Evolutionary conservation across 208 protist genomes (phyloP), one percentile per base, ranked within the genome.

Genomic region (Phytomonas sp.): DNA sequence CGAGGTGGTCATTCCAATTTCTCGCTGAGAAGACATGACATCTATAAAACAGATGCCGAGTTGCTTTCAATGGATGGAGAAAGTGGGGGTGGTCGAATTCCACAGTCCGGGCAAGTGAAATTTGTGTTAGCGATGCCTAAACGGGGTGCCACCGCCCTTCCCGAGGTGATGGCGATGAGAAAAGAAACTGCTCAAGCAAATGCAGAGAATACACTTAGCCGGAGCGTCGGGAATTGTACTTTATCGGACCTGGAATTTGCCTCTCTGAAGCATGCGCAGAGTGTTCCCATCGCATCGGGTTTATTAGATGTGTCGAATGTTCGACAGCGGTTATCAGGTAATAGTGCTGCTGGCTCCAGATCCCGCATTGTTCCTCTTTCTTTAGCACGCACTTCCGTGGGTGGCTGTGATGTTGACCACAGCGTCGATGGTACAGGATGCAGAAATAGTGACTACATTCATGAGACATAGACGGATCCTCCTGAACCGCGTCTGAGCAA

Each of bases 41-140:
- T 26, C 46, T 56, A 26, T 26, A 6, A 56, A 26, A 56, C 46
- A 7, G 46, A 56, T 26, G 2, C 20, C 17, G 20, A 20, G 13
- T 56, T 56, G 46, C 9, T 1, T 56, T 1, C 11, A 26, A 6
- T 23, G 5, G 46, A 56, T 56, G 46, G 20, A 6, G 46, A 56
- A 8, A 26, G 20, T 56, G 20, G 20, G 23, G 20, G 20, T 0
- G 20, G 46, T 23, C 46, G 20, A 26, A 56, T 26, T 56, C 26
- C 46, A 26, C 26, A 5, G 2, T 5, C 46, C 20, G 1, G 6
- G 46, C 46, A 56, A 6, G 23, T 6, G 46, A 26, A 23, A 26
- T 56, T 56, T 56, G 46, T 56, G 46, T 56, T 56, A 17, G 46
- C 46, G 20, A 26, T 56, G 46, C 46, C 46, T 56, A 56, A 56